phyloP scores from a whole-genome alignment of 1,139 yeast species.

The Blastobotrys serpentis region DNA sequence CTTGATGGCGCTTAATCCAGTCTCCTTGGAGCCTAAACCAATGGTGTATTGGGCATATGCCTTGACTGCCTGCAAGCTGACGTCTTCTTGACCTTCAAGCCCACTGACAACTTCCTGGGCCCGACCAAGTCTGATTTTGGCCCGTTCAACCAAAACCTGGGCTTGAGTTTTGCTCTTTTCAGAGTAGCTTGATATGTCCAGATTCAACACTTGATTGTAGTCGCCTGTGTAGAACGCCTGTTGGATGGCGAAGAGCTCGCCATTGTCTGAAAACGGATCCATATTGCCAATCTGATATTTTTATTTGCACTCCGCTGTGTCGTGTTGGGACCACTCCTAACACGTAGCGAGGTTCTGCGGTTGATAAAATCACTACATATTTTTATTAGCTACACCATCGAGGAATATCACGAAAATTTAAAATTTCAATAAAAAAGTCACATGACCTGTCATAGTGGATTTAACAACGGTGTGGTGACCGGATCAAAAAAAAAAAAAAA shows the following conservation, averaged over 20 bases:
- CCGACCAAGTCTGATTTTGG: conserved; percentile 39
- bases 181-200: conserved; percentile 30
- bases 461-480: too few relatives aligned
- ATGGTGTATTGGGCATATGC: conserved; percentile 27
- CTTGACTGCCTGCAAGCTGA: conserved; percentile 26
- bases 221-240: conserved; percentile 44
- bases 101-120: conserved; percentile 34
- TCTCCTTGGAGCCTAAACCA: conserved; percentile 22
- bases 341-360: background rate
- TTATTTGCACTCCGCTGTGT: too few relatives aligned
- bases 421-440: too few relatives aligned
- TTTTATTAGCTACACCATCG: too few relatives aligned
- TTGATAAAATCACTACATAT: too few relatives aligned
- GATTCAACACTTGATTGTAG: conserved; percentile 35
- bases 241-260: conserved; percentile 39
- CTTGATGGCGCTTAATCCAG: conserved; percentile 22
- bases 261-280: conserved; percentile 36
- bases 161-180: conserved; percentile 33
- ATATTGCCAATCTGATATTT: conserved; percentile 16
- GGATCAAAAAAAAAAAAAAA: too few relatives aligned
- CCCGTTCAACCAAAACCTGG: conserved; percentile 37
- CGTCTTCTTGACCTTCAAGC: conserved; percentile 24
- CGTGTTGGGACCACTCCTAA: background rate
- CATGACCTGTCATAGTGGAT: too few relatives aligned
- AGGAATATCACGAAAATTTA: too few relatives aligned